Base-by-base conservation (phyloP, 768 basidiomycete genomes). In the Dendrothele bispora region DNA sequence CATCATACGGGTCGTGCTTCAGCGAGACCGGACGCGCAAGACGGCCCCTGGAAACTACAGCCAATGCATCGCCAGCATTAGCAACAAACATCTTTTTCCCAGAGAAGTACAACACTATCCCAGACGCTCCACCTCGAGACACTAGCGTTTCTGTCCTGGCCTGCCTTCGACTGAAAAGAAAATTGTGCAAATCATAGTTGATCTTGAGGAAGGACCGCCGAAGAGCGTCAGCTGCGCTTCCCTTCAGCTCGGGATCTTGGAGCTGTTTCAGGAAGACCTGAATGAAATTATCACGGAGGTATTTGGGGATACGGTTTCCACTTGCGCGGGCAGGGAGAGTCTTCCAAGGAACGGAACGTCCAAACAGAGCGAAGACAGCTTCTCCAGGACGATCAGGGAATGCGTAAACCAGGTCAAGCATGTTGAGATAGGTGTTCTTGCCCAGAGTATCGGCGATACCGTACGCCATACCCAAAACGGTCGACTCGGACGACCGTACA, bases 361-460 rank as follows among this genome's bases (percentile, higher is more conserved):
- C 95, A 64, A 98, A 98, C 85, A 99, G 92, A 18, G 93, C 97
- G 58, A 99, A 97, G 18, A 99, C 73, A 11, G 91, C 91, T 62
- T 95, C 90, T 59, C 84, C 83, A 37, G 82, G 77, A 48, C 76
- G 72, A 11, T 79, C 82, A 6, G 87, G 82, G 68, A 95, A 97
- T 55, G 88, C 82, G 39, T 94, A 83, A 5, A 95, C 95, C 21
- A 98, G 78, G 66, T 99, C 97, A 54, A 97, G 79, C 83, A 95
- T 92, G 38, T 81, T 86, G 35, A 98, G 77, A 45, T 83, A 80
- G 39, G 92, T 88, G 50, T 81, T 78, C 48, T 72, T 75, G 17
- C 94, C 94, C 30, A 98, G 72, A 15, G 87, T 90, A 60, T 99
- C 97, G 0, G 95, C 91, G 48, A 99, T 95, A 14, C 95, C 97